Percentiles rank a stretch among this genome's conserved stretches.
phyloP scores from a whole-genome alignment of 2,329 filamentous ascomycete genomes.

The Fusarium keratoplasticum region DNA sequence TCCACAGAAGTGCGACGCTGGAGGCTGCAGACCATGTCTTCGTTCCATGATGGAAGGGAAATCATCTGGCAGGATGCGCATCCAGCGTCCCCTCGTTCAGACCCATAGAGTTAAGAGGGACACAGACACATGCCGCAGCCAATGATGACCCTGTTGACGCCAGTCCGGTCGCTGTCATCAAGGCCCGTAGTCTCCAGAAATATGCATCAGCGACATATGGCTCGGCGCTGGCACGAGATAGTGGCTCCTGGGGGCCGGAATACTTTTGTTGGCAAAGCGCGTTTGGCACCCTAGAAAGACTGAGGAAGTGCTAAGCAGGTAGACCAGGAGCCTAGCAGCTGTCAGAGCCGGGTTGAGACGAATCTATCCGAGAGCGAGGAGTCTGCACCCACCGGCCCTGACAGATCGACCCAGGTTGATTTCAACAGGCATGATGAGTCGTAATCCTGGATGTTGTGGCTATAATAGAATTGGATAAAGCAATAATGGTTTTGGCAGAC shows the following conservation, averaged over 20 bases:
- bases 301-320: not conserved
- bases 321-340: constrained; percentile 8
- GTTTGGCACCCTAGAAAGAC: constrained; percentile 15
- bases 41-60: not conserved
- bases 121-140: not conserved
- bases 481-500: constrained; percentile 29
- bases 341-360: constrained; percentile 18
- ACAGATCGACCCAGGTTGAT: constrained; percentile 32
- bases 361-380: constrained; percentile 19
- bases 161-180: constrained; percentile 2
- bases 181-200: constrained; percentile 9
- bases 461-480: constrained; percentile 39
- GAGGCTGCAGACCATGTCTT: constrained; percentile 14
- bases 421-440: constrained; percentile 42
- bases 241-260: constrained; percentile 23
- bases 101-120: constrained; percentile 1
- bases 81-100: constrained; percentile 13
- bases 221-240: constrained; percentile 34
- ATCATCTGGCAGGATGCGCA: not conserved
- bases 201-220: constrained; percentile 29
- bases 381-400: constrained; percentile 30
- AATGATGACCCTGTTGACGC: not conserved
- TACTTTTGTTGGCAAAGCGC: constrained; percentile 34
- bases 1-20: constrained; percentile 5
- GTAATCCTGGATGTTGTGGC: constrained; percentile 25